A percentile compares a stretch with the other conserved stretches of the same genome.
Conservation (phyloP, 495 filamentous ascomycete genomes). For the Penicillium daleae region DNA sequence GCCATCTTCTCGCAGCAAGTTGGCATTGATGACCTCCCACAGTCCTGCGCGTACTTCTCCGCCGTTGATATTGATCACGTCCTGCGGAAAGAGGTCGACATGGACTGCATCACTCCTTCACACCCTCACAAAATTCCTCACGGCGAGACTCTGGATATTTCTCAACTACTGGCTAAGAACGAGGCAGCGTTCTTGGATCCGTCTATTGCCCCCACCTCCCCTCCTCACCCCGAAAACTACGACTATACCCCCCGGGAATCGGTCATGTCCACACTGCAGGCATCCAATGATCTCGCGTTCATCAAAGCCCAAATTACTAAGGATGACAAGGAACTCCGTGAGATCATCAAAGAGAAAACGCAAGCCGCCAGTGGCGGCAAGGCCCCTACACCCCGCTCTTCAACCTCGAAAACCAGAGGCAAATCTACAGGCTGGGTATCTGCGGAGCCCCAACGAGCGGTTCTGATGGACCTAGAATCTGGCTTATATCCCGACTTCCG, state of each 20-base stretch:
- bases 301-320: constrained; percentile 82
- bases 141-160: constrained; percentile 84
- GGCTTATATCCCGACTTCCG: constrained; percentile 44
- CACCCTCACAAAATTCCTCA: constrained; percentile 77
- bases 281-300: constrained; percentile 61
- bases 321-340: constrained; percentile 71
- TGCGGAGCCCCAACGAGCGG: constrained; percentile 49
- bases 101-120: constrained; percentile 93
- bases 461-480: constrained; percentile 51
- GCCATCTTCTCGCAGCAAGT: constrained; percentile 97
- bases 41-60: constrained; percentile 92
- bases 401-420: constrained; percentile 23
- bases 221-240: constrained; percentile 58
- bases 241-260: constrained; percentile 71
- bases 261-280: constrained; percentile 72
- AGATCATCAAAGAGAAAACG: constrained; percentile 66
- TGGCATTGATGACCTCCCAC: constrained; percentile 92
- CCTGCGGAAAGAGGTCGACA: constrained; percentile 93
- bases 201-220: constrained; percentile 55
- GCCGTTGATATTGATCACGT: constrained; percentile 94
- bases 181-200: constrained; percentile 66
- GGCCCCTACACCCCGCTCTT: constrained; percentile 20
- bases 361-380: constrained; percentile 25
- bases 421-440: constrained; percentile 29
- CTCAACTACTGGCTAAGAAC: constrained; percentile 70